Conservation (phyloP, 2,329 filamentous ascomycete genomes). For the Onygenales sp. region DNA sequence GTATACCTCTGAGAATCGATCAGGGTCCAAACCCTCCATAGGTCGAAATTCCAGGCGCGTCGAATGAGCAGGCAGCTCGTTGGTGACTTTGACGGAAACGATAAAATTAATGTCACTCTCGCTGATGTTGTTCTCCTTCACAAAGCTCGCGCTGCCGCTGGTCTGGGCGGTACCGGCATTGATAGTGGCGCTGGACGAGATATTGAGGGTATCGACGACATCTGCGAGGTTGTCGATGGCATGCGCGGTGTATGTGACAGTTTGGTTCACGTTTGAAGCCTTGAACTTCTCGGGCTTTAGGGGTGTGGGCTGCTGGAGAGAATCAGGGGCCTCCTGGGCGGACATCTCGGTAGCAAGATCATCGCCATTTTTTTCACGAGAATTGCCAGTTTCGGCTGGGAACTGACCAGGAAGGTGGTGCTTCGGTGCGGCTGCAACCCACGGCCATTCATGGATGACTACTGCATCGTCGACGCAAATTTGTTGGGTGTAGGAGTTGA, state of each 20-base stretch:
- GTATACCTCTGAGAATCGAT: constrained; percentile 24
- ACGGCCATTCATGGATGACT: constrained; percentile 12
- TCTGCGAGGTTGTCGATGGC: constrained; percentile 27
- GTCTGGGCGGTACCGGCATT: constrained; percentile 28
- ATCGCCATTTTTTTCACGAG: neutral
- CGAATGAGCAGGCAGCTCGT: constrained; percentile 7
- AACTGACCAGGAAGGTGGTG: neutral
- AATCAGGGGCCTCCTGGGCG: neutral
- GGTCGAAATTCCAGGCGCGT: constrained; percentile 10
- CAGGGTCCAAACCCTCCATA: constrained; percentile 9
- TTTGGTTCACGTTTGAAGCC: constrained; percentile 16
- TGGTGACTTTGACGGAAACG: constrained; percentile 15
- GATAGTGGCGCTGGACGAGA: constrained; percentile 28
- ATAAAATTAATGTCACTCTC: constrained; percentile 15
- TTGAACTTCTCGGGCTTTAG: neutral
- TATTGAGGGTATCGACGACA: constrained; percentile 31
- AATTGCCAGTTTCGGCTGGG: neutral
- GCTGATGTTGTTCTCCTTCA: constrained; percentile 14
- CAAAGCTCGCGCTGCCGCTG: constrained; percentile 12
- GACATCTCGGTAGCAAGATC: neutral
- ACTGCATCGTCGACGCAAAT: constrained; percentile 30
- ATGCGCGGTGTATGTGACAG: constrained; percentile 21
- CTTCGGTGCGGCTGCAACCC: neutral
- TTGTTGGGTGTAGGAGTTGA: constrained; percentile 33
- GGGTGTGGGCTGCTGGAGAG: neutral